A percentile compares a stretch with the other conserved stretches of the same genome.
phyloP scores from a whole-genome alignment of 2,329 filamentous ascomycete genomes.

The Venturia aucupariae region DNA sequence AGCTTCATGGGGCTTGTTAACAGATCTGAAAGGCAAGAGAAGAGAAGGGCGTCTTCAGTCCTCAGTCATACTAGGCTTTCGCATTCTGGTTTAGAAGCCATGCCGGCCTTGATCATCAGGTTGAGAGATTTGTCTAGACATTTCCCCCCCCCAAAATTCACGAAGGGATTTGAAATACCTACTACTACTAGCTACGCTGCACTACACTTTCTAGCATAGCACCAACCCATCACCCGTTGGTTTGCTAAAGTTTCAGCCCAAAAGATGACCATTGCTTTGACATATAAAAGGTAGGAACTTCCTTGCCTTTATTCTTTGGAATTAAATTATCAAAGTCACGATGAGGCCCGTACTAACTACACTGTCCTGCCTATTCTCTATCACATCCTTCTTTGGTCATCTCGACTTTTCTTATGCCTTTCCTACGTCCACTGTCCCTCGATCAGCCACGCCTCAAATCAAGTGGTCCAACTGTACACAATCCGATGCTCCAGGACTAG shows the following conservation, averaged over 20 bases:
- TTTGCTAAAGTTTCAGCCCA: not conserved
- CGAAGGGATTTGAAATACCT: too few species aligned
- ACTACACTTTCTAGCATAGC: not conserved
- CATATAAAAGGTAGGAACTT: not conserved
- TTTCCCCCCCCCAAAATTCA: too few species aligned
- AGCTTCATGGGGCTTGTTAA: not conserved
- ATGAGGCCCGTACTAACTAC: not conserved
- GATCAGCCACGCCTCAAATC: not conserved
- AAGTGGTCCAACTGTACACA: conserved; percentile 9
- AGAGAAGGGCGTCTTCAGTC: not conserved
- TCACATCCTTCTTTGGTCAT: not conserved
- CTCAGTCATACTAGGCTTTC: not conserved
- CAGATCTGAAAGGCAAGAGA: not conserved
- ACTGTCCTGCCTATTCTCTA: not conserved
- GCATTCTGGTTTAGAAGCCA: not conserved
- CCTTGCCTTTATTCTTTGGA: not conserved
- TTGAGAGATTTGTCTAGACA: not conserved
- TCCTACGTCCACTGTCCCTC: not conserved
- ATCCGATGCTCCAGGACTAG: not conserved
- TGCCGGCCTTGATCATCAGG: not conserved
- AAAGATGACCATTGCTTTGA: not conserved
- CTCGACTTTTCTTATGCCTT: not conserved
- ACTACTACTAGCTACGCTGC: too few species aligned
- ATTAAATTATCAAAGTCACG: not conserved
- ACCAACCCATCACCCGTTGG: not conserved